Base-by-base conservation (phyloP, 257 asterid genomes). In the Solanum habrochaites region DNA sequence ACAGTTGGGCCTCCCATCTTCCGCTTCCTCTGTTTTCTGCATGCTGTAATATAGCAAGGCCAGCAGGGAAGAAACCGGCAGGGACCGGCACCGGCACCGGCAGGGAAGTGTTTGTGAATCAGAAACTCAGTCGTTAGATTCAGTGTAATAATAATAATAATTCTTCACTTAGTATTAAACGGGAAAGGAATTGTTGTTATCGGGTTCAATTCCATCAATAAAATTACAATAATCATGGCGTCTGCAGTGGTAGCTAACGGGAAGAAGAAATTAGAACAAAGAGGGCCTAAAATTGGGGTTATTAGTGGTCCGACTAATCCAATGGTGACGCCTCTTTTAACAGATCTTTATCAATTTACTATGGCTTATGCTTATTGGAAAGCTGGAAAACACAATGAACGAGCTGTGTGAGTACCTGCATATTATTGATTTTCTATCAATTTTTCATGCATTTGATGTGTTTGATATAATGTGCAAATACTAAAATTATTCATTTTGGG, bases 281-380 rank as follows among this genome's bases (percentile, higher is more conserved):
- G 6, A 73, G 31, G 35, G 4, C 21, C n/a, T 77, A 77, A 45
- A 8, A 27, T 14, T 80, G 29, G n/a, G 40, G 43, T 60, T 60
- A 91, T 92, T 87, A 91, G 86, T 78, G 92, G 96, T 20, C 98
- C 98, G 32, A 94, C 98, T 69, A 94, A 97, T 94, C 97, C 99
- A 12, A 97, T 95, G 98, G 98, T 95, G 80, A 94, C 99, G 21
- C 99, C 99, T 91, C 92, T 97, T 9, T 92, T 97, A 86, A 97
- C 99, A 88, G 99, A 95, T 91, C 98, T 97, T 86, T 97, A 97
- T 90, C 98, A 97, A 93, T 97, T 95, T 89, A 94, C 98, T 71
- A 93, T 97, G 99, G 99, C 98, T 52, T 97, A 97, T 88, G 98
- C 99, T 82, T 95, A 97, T 91, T 97, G 99, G 99, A 97, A 94